phyloP scores from a whole-genome alignment of 2,329 filamentous ascomycete genomes.

The Periconia sp. region DNA sequence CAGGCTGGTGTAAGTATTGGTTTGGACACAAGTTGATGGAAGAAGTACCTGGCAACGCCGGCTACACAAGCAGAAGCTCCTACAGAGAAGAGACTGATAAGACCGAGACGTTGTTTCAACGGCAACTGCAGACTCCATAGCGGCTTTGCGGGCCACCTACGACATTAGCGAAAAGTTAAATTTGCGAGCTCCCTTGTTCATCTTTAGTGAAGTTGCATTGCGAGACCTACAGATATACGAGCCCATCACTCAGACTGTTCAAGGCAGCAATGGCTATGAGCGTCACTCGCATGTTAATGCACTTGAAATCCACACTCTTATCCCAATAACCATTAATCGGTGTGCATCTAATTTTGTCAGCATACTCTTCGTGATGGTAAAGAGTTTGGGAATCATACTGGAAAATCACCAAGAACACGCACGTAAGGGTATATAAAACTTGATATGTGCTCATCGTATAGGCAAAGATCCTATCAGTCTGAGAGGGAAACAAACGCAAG shows the following conservation, averaged over 20 bases:
- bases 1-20: neutral
- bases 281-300: conserved; percentile 27
- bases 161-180: too few species aligned
- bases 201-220: too few species aligned
- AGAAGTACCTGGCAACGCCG: conserved; percentile 19
- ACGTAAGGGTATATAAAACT: conserved; percentile 19
- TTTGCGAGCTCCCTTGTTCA: neutral
- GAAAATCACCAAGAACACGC: conserved; percentile 24
- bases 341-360: conserved; percentile 15
- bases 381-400: conserved; percentile 14
- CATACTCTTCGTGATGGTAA: neutral
- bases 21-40: neutral
- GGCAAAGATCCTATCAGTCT: conserved; percentile 23
- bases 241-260: conserved; percentile 33
- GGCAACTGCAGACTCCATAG: conserved; percentile 33
- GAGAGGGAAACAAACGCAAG: conserved; percentile 27
- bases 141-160: conserved; percentile 27
- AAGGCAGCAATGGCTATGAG: conserved; percentile 29
- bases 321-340: conserved; percentile 28
- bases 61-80: conserved; percentile 31
- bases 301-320: conserved; percentile 14
- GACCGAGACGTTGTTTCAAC: conserved; percentile 26
- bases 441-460: conserved; percentile 20
- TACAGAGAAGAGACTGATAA: conserved; percentile 28
- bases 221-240: conserved; percentile 27